Evolutionary conservation across 1,284 basidiomycete species (phyloP), one percentile per base, ranked within the genome.

Genomic region (Erythrobasidium hasegawianum): DNA sequence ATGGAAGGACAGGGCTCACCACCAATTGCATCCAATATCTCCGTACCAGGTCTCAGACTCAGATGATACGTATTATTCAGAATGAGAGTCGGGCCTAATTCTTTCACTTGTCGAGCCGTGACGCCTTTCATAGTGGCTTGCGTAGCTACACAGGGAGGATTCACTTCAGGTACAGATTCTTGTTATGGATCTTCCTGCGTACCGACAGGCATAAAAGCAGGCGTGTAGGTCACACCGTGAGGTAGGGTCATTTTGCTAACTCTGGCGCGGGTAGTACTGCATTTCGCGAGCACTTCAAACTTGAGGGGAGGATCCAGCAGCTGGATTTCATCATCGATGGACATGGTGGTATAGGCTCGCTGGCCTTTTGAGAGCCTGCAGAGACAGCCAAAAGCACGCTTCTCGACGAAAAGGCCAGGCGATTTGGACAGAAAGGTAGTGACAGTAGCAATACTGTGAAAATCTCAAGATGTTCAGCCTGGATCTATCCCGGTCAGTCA

Each of bases 11-110:
- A n/a, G n/a, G n/a, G n/a, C n/a, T n/a, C n/a, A 65, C 89, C 89
- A 27, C 88, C 89, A 1, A 83, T 85, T 72, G 84, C 82, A 38
- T 84, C 81, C 24, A 91, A 79, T 13, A 89, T 81, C 68, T 86
- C 75, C 11, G 86, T 83, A 1, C 89, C 88, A 16, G 89, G 89
- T 20, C 88, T 83, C 29, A 90, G 80, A 72, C 87, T 88, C 7
- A 92, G 80, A 74, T 92, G 89, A 73, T 90, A 92, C 0, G 89
- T 89, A 75, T 91, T 91, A 75, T 91, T 90, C 49, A 90, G 79
- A 39, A 90, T 87, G 57, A 91, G 80, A 1, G 86, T 87, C 27
- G 75, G 62, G 16, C 88, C 89, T 1, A 90, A 80, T 1, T 85
- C 81, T 74, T 90, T 87, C 50, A 89, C 84, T 76, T 92, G 89